Conservation (phyloP, 768 basidiomycete species). For the Lenzites betulinus region DNA sequence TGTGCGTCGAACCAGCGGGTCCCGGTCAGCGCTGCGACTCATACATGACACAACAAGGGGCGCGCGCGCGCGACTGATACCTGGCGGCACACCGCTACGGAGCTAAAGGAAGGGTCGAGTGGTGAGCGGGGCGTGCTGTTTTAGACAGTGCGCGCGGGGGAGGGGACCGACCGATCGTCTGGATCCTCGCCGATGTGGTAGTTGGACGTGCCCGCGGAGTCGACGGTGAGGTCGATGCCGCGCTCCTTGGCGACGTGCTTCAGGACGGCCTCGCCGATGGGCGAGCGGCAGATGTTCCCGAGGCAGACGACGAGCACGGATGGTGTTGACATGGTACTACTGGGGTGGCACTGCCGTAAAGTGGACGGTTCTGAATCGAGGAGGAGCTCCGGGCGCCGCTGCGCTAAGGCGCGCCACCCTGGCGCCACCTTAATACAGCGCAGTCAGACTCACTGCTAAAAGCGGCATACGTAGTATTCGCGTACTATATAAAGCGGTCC, state of each 20-base stretch:
- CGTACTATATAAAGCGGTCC: too few species aligned
- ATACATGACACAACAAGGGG: not conserved
- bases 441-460: not conserved
- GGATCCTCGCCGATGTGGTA: constrained; percentile 87
- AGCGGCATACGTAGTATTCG: constrained; percentile 8
- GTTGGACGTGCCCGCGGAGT: constrained; percentile 83
- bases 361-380: too few species aligned
- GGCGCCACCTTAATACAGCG: too few species aligned
- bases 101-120: constrained; percentile 42
- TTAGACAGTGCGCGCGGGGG: not conserved
- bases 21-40: not conserved
- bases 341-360: too few species aligned
- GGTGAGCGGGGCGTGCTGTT: not conserved
- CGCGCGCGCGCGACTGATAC: constrained; percentile 35
- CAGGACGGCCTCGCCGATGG: constrained; percentile 91
- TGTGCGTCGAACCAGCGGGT: not conserved
- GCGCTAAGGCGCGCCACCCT: not conserved
- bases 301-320: constrained; percentile 77
- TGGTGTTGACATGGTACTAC: constrained; percentile 16
- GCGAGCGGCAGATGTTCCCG: constrained; percentile 87
- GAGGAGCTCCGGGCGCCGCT: too few species aligned
- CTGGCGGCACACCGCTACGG: constrained; percentile 70
- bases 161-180: constrained; percentile 66
- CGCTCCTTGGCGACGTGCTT: constrained; percentile 66
- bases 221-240: constrained; percentile 67